These are phyloP conservation scores for Fusarium camptoceras DNA, from an alignment of 2,329 filamentous ascomycete species.

Conservation along the genomic window DNA sequence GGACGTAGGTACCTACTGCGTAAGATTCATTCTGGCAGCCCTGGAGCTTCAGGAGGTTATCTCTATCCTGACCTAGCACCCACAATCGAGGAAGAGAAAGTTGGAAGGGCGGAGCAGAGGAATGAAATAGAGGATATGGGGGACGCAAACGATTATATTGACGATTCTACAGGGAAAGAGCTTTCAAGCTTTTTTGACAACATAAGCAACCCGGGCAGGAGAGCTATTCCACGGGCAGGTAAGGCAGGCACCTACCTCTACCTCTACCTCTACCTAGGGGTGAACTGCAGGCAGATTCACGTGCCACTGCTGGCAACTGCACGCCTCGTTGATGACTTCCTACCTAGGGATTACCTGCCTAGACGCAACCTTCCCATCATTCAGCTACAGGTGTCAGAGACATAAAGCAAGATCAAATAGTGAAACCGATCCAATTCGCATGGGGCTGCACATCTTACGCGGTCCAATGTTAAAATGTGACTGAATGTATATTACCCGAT, in stretches of 20 bases:
- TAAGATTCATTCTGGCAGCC: conserved; percentile 21
- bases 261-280: too few relatives aligned
- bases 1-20: conserved; percentile 13
- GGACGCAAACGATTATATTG: not conserved
- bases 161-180: not conserved
- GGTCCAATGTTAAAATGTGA: not conserved
- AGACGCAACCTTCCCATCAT: not conserved
- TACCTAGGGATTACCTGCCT: not conserved
- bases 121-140: not conserved
- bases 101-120: not conserved
- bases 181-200: not conserved
- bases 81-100: not conserved
- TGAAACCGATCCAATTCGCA: not conserved
- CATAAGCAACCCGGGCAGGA: not conserved
- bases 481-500: not conserved
- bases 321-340: conserved; percentile 2
- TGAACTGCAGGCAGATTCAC: conserved; percentile 29
- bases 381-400: not conserved
- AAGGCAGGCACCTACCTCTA: not conserved
- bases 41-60: not conserved
- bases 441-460: not conserved
- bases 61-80: not conserved
- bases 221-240: conserved; percentile 4
- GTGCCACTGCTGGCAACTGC: conserved; percentile 28
- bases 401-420: not conserved